Evolutionary conservation across 1,139 yeast genomes (phyloP).

Genomic region (Suhomyces bokatorum): DNA sequence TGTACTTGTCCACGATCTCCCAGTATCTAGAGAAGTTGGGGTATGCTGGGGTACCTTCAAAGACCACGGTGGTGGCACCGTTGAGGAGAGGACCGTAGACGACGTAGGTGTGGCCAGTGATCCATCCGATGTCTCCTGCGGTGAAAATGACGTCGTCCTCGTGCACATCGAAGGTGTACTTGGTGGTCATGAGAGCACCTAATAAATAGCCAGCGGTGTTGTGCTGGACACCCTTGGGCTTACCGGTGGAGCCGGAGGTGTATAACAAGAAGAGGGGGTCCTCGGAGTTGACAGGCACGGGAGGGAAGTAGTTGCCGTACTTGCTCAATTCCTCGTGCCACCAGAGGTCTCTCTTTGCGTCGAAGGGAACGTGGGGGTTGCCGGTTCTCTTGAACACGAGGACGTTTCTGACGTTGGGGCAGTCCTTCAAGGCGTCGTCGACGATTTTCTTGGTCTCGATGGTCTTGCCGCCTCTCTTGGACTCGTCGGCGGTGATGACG

Average conservation of each 20-base stretch:
- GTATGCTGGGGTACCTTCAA: conserved; percentile 86
- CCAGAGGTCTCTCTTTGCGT: conserved; percentile 67
- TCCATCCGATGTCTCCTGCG: conserved; percentile 91
- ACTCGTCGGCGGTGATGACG: conserved; percentile 79
- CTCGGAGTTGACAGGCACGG: conserved; percentile 59
- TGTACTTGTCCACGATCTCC: conserved; percentile 77
- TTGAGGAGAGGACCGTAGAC: conserved; percentile 77
- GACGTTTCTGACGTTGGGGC: conserved; percentile 69
- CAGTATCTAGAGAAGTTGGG: conserved; percentile 79
- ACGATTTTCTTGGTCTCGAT: conserved; percentile 82
- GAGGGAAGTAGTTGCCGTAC: conserved; percentile 63
- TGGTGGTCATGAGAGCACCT: conserved; percentile 68
- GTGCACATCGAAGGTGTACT: conserved; percentile 76
- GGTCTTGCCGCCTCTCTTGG: conserved; percentile 79
- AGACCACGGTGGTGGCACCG: conserved; percentile 81
- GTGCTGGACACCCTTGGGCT: conserved; percentile 72
- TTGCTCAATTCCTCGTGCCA: conserved; percentile 77
- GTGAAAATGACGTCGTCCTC: conserved; percentile 72
- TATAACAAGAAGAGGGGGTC: conserved; percentile 65
- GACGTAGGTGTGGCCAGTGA: conserved; percentile 82
- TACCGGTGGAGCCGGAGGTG: conserved; percentile 71
- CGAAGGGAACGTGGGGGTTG: conserved; percentile 63
- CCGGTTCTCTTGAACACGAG: conserved; percentile 76
- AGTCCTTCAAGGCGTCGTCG: conserved; percentile 72
- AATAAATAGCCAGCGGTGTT: conserved; percentile 78